Evolutionary conservation across 2,329 filamentous ascomycete species (phyloP).

Genomic region (Trichophyton schoenleinii): DNA sequence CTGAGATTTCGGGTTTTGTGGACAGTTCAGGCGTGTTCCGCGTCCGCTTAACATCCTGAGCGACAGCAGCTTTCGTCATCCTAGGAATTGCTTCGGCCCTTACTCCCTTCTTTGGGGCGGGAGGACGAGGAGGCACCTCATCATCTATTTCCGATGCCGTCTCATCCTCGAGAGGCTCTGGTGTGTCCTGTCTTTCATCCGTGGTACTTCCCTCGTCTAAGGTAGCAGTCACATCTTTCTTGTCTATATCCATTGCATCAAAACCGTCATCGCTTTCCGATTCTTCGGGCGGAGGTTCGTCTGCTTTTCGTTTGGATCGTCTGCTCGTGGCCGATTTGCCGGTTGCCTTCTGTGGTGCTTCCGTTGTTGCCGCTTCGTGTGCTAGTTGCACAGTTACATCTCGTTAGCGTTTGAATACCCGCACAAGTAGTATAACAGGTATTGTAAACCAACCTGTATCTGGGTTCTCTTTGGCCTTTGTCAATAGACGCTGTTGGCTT

Average conservation of each 20-base stretch:
- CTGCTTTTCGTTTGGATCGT: constrained; percentile 21
- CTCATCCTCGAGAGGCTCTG: constrained; percentile 24
- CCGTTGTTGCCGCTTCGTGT: constrained; percentile 12
- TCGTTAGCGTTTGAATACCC: background rate
- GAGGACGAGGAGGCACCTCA: constrained; percentile 1
- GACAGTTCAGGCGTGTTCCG: background rate
- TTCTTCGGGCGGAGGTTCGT: constrained; percentile 12
- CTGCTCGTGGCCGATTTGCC: constrained; percentile 12
- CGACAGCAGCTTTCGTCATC: background rate
- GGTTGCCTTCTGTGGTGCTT: constrained; percentile 6
- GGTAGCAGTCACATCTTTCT: constrained; percentile 7
- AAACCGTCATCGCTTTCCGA: constrained; percentile 25
- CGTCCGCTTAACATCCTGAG: background rate
- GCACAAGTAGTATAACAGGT: background rate
- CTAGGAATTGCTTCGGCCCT: background rate
- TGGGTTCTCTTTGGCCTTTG: constrained; percentile 36
- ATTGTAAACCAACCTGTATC: constrained; percentile 20
- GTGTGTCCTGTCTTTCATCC: constrained; percentile 19
- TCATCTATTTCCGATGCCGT: constrained; percentile 23
- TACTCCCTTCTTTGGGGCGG: background rate
- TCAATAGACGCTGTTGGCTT: constrained; percentile 47
- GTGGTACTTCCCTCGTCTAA: constrained; percentile 5
- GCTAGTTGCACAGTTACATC: constrained; percentile 20
- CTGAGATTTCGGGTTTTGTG: constrained; percentile 7
- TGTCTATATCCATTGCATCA: constrained; percentile 27